These are phyloP conservation scores for Hypoxylon lienhwacheense DNA, from an alignment of 495 filamentous ascomycete species.

Conservation along the genomic window DNA sequence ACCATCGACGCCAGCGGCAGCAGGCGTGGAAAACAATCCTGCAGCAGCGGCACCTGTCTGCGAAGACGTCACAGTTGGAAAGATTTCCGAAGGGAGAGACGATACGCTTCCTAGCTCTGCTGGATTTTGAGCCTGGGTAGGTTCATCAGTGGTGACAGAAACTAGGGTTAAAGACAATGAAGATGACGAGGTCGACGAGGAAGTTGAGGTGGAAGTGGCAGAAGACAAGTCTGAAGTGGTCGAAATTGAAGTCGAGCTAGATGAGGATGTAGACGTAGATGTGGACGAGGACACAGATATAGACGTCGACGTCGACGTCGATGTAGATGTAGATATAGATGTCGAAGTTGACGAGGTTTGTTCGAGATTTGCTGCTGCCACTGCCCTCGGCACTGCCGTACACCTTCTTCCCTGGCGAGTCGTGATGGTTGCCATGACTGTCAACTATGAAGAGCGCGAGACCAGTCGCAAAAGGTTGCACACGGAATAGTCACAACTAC, in stretches of 20 bases:
- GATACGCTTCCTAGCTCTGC: not conserved
- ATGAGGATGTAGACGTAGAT: slow-evolving; percentile 24
- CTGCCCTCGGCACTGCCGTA: slow-evolving; percentile 48
- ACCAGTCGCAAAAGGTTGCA: slow-evolving; percentile 45
- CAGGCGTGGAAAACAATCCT: not conserved
- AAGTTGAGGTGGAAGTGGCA: slow-evolving; percentile 2
- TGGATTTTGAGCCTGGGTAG: slow-evolving; percentile 1
- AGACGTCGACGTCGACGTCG: slow-evolving; percentile 14
- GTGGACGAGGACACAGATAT: slow-evolving; percentile 11
- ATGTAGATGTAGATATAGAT: slow-evolving; percentile 7
- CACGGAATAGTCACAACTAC: slow-evolving; percentile 21
- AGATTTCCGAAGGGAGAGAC: slow-evolving; percentile 8
- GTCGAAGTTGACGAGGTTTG: slow-evolving; percentile 20
- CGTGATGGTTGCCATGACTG: slow-evolving; percentile 46
- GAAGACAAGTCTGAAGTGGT: slow-evolving; percentile 3
- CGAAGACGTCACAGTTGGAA: slow-evolving; percentile 8
- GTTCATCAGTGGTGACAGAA: slow-evolving; percentile 8
- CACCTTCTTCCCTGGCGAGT: slow-evolving; percentile 46
- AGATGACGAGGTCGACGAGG: not conserved
- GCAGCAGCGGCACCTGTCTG: not conserved
- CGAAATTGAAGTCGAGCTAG: slow-evolving; percentile 17
- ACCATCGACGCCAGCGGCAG: not conserved
- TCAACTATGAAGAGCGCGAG: slow-evolving; percentile 37
- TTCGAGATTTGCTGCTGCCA: slow-evolving; percentile 13
- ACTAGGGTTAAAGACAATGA: not conserved